Conservation (phyloP, 371 early-diverging fungal species). For the Thermomucor indicae-seudaticae region DNA sequence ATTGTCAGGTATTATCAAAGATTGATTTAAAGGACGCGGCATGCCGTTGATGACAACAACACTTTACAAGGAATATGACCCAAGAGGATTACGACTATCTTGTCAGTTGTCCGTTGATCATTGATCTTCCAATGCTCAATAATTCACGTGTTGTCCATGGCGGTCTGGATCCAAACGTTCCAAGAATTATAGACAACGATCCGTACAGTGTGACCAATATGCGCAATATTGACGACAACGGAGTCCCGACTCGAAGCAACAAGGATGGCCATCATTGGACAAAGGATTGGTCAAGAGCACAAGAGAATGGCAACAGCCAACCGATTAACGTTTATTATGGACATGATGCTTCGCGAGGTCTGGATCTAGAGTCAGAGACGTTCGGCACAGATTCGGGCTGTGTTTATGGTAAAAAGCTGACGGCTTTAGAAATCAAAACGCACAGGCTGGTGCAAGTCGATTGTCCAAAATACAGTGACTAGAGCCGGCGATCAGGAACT, state of each 20-base stretch:
- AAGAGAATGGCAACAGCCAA: conserved; percentile 6
- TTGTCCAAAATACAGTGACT: conserved; percentile 16
- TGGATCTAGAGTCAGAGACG: conserved; percentile 48
- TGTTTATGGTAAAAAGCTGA: conserved; percentile 59
- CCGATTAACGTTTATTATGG: conserved; percentile 56
- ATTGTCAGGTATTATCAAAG: conserved; percentile 31
- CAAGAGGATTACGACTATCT: conserved; percentile 56
- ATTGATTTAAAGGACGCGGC: not conserved
- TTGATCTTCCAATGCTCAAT: conserved; percentile 49
- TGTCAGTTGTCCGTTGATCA: conserved; percentile 53
- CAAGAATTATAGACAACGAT: conserved; percentile 35
- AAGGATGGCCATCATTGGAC: conserved; percentile 51
- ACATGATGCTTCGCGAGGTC: conserved; percentile 61
- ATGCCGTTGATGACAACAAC: not conserved
- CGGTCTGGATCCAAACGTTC: conserved; percentile 56
- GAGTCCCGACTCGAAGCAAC: conserved; percentile 26
- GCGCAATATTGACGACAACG: conserved; percentile 50
- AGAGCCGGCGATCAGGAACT: too few relatives aligned
- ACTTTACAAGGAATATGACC: conserved; percentile 32
- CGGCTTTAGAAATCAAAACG: conserved; percentile 45
- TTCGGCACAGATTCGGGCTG: conserved; percentile 70
- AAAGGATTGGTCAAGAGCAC: conserved; percentile 35
- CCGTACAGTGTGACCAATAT: conserved; percentile 59
- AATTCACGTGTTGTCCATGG: conserved; percentile 64
- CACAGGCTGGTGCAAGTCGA: conserved; percentile 21